A percentile compares a stretch with the other conserved stretches of the same genome.
Conservation (phyloP, 257 asterid genomes). For the Capsicum pubescens region DNA sequence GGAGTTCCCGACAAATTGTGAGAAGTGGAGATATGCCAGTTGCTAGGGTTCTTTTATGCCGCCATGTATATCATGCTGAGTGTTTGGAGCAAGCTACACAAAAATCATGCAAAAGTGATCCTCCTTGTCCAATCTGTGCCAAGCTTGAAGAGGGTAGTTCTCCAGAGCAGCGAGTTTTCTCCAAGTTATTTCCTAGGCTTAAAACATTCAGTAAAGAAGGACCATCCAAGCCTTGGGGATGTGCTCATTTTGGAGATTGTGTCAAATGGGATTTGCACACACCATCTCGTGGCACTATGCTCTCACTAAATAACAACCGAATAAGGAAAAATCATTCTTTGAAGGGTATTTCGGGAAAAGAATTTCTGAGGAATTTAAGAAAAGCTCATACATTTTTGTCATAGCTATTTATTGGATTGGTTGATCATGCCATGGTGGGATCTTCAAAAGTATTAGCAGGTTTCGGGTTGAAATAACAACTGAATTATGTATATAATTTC, state of each 20-base stretch:
- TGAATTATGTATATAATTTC: constrained; percentile 24
- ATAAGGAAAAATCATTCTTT: constrained; percentile 63
- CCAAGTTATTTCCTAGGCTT: constrained; percentile 74
- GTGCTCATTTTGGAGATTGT: constrained; percentile 84
- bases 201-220: constrained; percentile 71
- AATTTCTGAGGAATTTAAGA: constrained; percentile 23
- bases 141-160: constrained; percentile 68
- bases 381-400: constrained; percentile 67
- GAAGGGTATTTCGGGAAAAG: constrained; percentile 47
- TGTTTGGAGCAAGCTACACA: constrained; percentile 93
- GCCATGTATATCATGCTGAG: constrained; percentile 93
- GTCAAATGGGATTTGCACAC: constrained; percentile 81
- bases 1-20: constrained; percentile 85
- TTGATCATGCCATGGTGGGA: constrained; percentile 61
- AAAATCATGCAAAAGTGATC: constrained; percentile 78
- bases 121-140: constrained; percentile 87
- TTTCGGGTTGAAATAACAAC: constrained; percentile 44
- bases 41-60: constrained; percentile 88
- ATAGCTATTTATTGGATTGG: constrained; percentile 55
- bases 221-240: constrained; percentile 77
- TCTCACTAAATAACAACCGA: constrained; percentile 70
- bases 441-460: constrained; percentile 54
- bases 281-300: constrained; percentile 58
- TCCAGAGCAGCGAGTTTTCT: constrained; percentile 57
- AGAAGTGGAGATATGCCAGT: constrained; percentile 93